Evolutionary conservation across 1,284 basidiomycete genomes (phyloP), one percentile per base, ranked within the genome.

Genomic region (Sanghuangporus baumii): DNA sequence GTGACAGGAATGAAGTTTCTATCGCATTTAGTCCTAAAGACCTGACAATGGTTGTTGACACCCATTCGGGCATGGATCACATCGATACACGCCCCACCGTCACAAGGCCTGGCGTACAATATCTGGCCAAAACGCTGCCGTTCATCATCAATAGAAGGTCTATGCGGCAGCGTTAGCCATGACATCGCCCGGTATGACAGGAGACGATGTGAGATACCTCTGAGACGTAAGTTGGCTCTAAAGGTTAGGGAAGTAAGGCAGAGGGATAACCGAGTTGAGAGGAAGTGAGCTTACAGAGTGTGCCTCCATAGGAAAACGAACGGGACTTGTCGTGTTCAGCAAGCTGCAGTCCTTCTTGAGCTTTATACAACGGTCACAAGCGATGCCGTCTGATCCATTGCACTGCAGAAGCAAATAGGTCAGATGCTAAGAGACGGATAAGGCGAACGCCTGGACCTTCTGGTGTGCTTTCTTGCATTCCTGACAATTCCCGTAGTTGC

Each of bases 401-500:
- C 52, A 54, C 52, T 54, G 36, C 6, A 31, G 16, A 18, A 31
- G 3, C 14, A 2, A 16, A 12, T 14, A 51, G 12, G 8, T n/a
- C 52, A 31, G 31, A 4, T 14, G 16, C 8, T 18, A 16, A 5
- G 11, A 12, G 6, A 36, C 5, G 9, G 11, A 1, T 3, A 36
- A 8, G 16, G 16, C 8, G 16, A 37, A 37, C 14, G 37, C 37
- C 20, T 26, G 20, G 5, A 54, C 59, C 59, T 60, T 60, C 48
- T 51, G 47, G 37, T 37, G 47, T 11, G 48, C 47, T n/a, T 60
- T 23, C 48, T 60, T 60, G 34, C 59, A 60, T 26, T 52, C 47
- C 11, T 7, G 16, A 54, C 59, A 60, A 40, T 60, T 60, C 3
- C 26, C 23, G 50, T 52, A 52, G 34, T 60, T 60, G 12, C 59